These are phyloP conservation scores for Solanum arcanum DNA, from an alignment of 257 asterid genomes.

Conservation along the genomic window DNA sequence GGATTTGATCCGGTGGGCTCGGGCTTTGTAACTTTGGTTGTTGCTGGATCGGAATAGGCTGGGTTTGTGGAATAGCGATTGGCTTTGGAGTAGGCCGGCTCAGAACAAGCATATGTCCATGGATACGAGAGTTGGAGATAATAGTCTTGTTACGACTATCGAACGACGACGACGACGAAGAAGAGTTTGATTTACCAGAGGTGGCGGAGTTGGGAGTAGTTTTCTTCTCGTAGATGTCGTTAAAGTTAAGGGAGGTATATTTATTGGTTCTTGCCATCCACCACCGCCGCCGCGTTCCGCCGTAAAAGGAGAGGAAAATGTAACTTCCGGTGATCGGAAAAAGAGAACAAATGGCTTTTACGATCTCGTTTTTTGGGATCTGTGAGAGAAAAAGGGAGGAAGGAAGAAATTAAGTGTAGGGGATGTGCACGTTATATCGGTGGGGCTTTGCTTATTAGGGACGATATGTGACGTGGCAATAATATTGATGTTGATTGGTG, in stretches of 20 bases:
- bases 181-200: background rate
- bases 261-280: conserved; percentile 91
- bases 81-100: conserved; percentile 62
- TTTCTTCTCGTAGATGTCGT: conserved; percentile 64
- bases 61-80: conserved; percentile 22
- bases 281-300: conserved; percentile 44
- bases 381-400: background rate
- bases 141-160: conserved; percentile 24
- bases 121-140: conserved; percentile 55
- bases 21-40: background rate
- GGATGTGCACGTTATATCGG: background rate
- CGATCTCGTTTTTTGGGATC: background rate
- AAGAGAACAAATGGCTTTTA: background rate
- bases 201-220: conserved; percentile 6
- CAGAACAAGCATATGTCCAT: conserved; percentile 78
- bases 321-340: background rate
- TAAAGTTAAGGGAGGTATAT: conserved; percentile 65
- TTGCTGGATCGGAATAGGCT: background rate
- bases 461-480: background rate
- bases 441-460: background rate
- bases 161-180: conserved; percentile 26
- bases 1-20: conserved; percentile 20
- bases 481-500: background rate
- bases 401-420: background rate
- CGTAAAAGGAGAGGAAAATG: conserved; percentile 3